Conservation (phyloP, 2,329 filamentous ascomycete genomes). For the Gliomastix tumulicola region DNA sequence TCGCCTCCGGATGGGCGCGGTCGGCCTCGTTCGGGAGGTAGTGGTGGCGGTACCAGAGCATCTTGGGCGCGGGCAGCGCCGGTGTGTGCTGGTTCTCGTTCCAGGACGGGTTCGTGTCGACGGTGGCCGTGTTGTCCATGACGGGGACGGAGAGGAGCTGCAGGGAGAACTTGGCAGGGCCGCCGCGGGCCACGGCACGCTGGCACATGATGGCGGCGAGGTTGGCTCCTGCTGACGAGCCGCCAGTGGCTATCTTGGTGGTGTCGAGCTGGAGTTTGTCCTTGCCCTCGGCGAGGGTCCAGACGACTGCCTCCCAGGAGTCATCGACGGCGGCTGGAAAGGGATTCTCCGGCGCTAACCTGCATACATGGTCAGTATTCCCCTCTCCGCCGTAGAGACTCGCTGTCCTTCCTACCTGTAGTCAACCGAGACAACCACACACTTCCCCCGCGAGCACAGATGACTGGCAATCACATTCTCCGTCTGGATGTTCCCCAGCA, state of each 20-base stretch:
- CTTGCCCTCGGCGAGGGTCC: conserved; percentile 14
- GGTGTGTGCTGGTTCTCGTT: conserved; percentile 41
- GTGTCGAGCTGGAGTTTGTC: conserved; percentile 28
- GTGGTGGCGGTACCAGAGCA: conserved; percentile 50
- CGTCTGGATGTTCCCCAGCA: conserved; percentile 46
- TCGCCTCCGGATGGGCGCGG: conserved; percentile 44
- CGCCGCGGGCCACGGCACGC: conserved; percentile 27
- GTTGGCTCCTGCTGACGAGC: conserved; percentile 41
- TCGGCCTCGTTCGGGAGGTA: conserved; percentile 42
- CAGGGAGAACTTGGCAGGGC: conserved; percentile 17
- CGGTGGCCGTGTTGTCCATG: conserved; percentile 46
- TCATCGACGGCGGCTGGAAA: conserved; percentile 52
- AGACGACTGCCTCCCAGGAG: conserved; percentile 27
- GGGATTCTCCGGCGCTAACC: conserved; percentile 48
- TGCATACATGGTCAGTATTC: no score
- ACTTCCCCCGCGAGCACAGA: conserved; percentile 39
- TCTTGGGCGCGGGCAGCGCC: conserved; percentile 30
- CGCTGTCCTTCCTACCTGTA: conserved; percentile 27
- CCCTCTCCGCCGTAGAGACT: no score
- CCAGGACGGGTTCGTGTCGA: conserved; percentile 33
- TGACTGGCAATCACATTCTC: conserved; percentile 41
- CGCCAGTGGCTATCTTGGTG: conserved; percentile 10
- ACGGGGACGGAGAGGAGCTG: conserved; percentile 53
- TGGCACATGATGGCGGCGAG: conserved; percentile 46
- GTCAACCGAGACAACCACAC: conserved; percentile 47